Evolutionary conservation across 768 basidiomycete species (phyloP).

Genomic region (Dendrothele bispora): DNA sequence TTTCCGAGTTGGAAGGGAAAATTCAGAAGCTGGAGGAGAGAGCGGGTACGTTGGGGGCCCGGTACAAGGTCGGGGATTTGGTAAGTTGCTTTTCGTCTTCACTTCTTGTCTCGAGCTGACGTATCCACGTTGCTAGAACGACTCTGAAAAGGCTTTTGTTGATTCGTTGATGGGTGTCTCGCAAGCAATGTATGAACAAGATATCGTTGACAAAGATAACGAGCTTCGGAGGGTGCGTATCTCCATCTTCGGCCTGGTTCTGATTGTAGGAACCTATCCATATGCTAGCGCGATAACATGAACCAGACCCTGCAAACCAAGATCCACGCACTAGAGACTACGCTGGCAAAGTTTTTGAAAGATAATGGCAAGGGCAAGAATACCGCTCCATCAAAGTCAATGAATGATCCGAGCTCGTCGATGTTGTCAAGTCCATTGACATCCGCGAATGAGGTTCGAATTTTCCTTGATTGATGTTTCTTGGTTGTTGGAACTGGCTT

Average conservation of each 20-base stretch:
- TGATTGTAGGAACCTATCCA: too few relatives aligned
- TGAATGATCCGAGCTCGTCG: conserved; percentile 4
- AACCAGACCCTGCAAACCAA: conserved; percentile 1
- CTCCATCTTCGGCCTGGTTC: too few relatives aligned
- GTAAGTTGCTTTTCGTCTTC: conserved; percentile 26
- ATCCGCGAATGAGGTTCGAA: too few relatives aligned
- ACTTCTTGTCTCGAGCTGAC: not conserved
- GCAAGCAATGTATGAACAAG: conserved; percentile 50
- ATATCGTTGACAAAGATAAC: conserved; percentile 52
- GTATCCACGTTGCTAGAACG: conserved; percentile 1
- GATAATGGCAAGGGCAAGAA: conserved; percentile 1
- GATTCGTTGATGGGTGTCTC: conserved; percentile 43
- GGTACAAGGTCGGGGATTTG: conserved; percentile 48
- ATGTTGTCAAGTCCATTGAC: conserved; percentile 1
- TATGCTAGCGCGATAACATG: conserved; percentile 9
- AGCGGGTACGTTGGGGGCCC: conserved; percentile 28
- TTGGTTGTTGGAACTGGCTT: too few relatives aligned
- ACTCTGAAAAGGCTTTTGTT: conserved; percentile 47
- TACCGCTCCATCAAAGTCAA: conserved; percentile 4
- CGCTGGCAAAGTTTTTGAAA: conserved; percentile 3
- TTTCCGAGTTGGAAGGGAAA: conserved; percentile 1
- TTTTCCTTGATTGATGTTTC: too few relatives aligned
- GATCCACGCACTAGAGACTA: conserved; percentile 3
- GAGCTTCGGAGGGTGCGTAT: conserved; percentile 38
- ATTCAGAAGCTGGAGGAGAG: conserved; percentile 12